Evolutionary conservation across 805 yeast species (phyloP), one percentile per base, ranked within the genome.

Genomic region (Candida schatavii): DNA sequence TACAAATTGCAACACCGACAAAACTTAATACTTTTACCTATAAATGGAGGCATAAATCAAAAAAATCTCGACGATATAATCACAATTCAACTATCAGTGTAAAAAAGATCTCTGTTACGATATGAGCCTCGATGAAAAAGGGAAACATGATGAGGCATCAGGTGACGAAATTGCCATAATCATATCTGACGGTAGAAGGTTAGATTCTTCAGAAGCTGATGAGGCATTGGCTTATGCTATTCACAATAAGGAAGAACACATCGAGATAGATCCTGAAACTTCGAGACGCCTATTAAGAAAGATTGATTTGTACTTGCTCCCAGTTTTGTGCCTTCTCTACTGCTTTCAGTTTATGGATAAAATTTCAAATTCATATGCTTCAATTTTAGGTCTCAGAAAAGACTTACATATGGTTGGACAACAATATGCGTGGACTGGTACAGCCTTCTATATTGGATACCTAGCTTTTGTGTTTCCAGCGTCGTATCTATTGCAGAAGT

Each of bases 381-480:
- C 70, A 0, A 48, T 69, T 22, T 56, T 68, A 45, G 74, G 74
- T 11, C 49, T 70, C 22, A 56, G 67, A 42, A 52, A 56, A 11
- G 74, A 64, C 40, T 54, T 68, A 45, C 44, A 65, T 17, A 62
- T 69, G 65, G 50, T 42, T 2, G 66, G 67, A 15, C 51, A 59
- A 27, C 58, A 68, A 53, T 63, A 63, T 48, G 43, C 58, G 11
- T 67, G 72, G 69, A 57, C 64, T 46, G 66, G 74, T 37, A 51
- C 72, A 45, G 54, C 69, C 26, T 57, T 74, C 50, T 59, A 72
- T 59, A 30, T 84, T 30, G 90, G 89, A 2, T 85, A 82, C 54
- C 56, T 84, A 36, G 66, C 64, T 5, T 81, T 79, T 52, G 82
- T 78, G 49, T 60, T 75, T 41, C 77, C 81, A 3, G 70, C 75